A percentile compares a stretch with the other conserved stretches of the same genome.
Conservation (phyloP, 495 filamentous ascomycete genomes). For the Aspergillus campestris region DNA sequence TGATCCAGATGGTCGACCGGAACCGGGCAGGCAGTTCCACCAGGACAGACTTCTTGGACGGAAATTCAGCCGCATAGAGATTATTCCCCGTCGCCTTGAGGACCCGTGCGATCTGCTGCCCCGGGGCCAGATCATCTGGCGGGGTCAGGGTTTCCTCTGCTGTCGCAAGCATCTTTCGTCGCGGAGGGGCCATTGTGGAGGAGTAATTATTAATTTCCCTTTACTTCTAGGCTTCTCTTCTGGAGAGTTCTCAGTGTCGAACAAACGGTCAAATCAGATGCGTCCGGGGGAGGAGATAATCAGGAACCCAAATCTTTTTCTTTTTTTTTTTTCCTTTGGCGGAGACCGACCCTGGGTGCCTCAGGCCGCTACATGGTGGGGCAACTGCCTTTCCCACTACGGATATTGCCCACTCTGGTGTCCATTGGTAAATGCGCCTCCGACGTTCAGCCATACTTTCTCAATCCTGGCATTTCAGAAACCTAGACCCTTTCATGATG, state of each 20-base stretch:
- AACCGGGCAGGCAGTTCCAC: conserved; percentile 76
- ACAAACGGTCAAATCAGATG: too few relatives aligned
- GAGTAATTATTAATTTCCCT: background rate
- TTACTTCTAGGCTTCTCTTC: background rate
- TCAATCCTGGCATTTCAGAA: too few relatives aligned
- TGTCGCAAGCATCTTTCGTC: conserved; percentile 63
- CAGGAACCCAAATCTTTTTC: too few relatives aligned
- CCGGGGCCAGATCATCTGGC: conserved; percentile 52
- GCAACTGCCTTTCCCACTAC: too few relatives aligned
- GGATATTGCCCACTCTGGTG: too few relatives aligned
- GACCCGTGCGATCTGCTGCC: conserved; percentile 65
- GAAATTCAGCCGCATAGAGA: conserved; percentile 65
- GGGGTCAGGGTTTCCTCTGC: conserved; percentile 68
- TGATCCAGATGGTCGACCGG: conserved; percentile 85
- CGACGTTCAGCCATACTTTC: too few relatives aligned
- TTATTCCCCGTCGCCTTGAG: conserved; percentile 80
- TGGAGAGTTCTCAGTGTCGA: background rate
- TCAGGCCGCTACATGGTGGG: too few relatives aligned
- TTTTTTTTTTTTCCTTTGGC: background rate
- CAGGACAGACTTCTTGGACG: conserved; percentile 45
- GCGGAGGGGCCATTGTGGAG: conserved; percentile 58
- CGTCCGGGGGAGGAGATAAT: too few relatives aligned
- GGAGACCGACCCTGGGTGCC: too few relatives aligned
- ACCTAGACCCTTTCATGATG: too few relatives aligned
- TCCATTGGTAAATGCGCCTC: too few relatives aligned